Evolutionary conservation across 1,284 basidiomycete species (phyloP), one percentile per base, ranked within the genome.

Genomic region (Microstroma glucosiphilum): DNA sequence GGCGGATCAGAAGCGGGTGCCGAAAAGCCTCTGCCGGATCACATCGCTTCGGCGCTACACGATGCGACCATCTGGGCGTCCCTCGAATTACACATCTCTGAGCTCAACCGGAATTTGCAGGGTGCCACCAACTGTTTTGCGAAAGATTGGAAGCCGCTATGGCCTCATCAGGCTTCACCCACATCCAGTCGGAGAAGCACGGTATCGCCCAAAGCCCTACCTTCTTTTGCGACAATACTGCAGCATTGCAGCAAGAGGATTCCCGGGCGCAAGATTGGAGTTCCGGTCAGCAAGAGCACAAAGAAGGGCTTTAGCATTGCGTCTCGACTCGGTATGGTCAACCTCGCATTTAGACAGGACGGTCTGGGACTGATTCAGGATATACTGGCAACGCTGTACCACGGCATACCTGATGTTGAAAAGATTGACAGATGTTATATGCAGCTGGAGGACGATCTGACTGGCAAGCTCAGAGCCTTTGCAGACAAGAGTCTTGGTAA

Each of bases 121-220:
- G 51, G 51, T 13, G 25, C 26, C 21, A 54, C 51, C 8, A 54
- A 54, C 13, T 54, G 51, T 21, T 54, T 54, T 54, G 51, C 51
- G 21, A 54, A 54, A 21, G 21, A 54, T 26, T 54, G 25, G 21
- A 26, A 23, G 21, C 25, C 51, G 21, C n/a, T 54, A 13, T 54
- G 51, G 51, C 19, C 51, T 19, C 46, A 48, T 48, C 46, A n/a
- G 7, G 46, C 46, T 23, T n/a, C 17, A n/a, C 23, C 46, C 46
- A n/a, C 46, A 7, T 48, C 46, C 6, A 37, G 30, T 37, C 30
- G 30, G 30, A 48, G 43, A 21, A n/a, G 21, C 43, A 48, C 43
- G 43, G 4, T 17, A 6, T n/a, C 15, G 15, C 15, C 15, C 43
- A 25, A 54, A 15, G 17, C 17, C 51, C 21, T 25, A 6, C 51